phyloP scores from a whole-genome alignment of 306 rosid genomes.

The Astragalus glycyphyllos region DNA sequence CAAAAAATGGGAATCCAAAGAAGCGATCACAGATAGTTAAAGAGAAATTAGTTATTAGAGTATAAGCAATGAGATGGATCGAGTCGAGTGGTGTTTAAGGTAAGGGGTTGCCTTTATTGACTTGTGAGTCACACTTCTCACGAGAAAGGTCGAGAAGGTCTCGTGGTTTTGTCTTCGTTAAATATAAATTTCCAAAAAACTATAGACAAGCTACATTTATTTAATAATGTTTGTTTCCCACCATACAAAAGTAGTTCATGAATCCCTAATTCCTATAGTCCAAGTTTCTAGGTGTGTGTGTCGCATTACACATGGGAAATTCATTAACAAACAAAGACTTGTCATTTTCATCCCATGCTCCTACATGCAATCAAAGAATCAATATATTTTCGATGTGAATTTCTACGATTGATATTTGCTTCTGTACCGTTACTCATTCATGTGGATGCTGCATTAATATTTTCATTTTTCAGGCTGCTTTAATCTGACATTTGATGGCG shows the following conservation, averaged over 20 bases:
- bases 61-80: constrained; percentile 42
- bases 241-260: background rate
- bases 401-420: constrained; percentile 36
- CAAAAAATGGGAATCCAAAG: constrained; percentile 19
- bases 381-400: constrained; percentile 1
- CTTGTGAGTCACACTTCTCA: constrained; percentile 42
- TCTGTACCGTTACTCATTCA: background rate
- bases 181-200: background rate
- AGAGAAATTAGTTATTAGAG: background rate
- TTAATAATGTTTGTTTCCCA: background rate
- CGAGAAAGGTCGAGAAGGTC: constrained; percentile 48
- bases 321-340: constrained; percentile 24
- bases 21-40: constrained; percentile 10
- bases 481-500: constrained; percentile 16
- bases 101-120: constrained; percentile 46
- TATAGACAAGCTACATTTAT: background rate
- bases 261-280: constrained; percentile 3
- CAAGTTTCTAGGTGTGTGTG: constrained; percentile 45
- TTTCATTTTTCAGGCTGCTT: background rate
- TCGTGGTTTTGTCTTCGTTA: constrained; percentile 21
- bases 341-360: constrained; percentile 33
- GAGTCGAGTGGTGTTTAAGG: constrained; percentile 48
- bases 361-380: background rate
- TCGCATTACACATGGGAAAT: constrained; percentile 19
- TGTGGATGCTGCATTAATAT: background rate